Conservation (phyloP, 768 basidiomycete species). For the Tricholoma hemisulphureum region DNA sequence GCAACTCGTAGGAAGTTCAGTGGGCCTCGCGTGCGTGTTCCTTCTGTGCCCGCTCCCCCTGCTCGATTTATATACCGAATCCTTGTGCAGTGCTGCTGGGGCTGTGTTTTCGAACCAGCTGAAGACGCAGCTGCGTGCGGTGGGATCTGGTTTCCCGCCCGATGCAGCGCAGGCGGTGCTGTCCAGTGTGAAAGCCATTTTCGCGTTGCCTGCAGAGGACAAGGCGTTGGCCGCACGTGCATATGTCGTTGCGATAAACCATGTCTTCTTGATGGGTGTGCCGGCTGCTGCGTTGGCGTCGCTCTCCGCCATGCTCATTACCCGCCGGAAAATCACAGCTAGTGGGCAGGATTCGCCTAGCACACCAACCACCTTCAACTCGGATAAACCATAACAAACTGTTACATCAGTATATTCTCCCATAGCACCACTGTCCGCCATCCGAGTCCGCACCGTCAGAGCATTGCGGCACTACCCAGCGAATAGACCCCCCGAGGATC, state of each 20-base stretch:
- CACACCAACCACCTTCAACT: too few relatives aligned
- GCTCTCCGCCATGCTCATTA: neutral
- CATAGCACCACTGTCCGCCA: too few relatives aligned
- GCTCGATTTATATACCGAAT: neutral
- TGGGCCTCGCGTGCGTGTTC: slow-evolving; percentile 9
- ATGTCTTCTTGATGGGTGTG: slow-evolving; percentile 5
- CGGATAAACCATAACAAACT: too few relatives aligned
- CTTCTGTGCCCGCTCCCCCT: neutral
- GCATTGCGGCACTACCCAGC: too few relatives aligned
- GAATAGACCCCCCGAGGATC: too few relatives aligned
- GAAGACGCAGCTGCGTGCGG: neutral
- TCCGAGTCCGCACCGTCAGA: too few relatives aligned
- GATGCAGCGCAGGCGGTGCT: slow-evolving; percentile 1
- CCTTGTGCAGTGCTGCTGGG: slow-evolving; percentile 2
- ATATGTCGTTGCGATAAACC: slow-evolving; percentile 2
- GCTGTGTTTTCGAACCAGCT: slow-evolving; percentile 10
- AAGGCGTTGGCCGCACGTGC: neutral
- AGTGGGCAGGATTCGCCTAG: too few relatives aligned
- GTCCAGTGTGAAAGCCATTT: slow-evolving; percentile 9
- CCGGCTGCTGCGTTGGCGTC: neutral
- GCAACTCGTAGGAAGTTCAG: slow-evolving; percentile 9
- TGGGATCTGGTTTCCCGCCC: neutral
- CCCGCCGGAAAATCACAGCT: neutral
- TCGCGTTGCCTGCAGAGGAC: slow-evolving; percentile 2
- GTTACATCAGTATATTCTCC: too few relatives aligned